phyloP scores from a whole-genome alignment of 352 stramenopile genomes.

The Peronosclerospora sorghi region DNA sequence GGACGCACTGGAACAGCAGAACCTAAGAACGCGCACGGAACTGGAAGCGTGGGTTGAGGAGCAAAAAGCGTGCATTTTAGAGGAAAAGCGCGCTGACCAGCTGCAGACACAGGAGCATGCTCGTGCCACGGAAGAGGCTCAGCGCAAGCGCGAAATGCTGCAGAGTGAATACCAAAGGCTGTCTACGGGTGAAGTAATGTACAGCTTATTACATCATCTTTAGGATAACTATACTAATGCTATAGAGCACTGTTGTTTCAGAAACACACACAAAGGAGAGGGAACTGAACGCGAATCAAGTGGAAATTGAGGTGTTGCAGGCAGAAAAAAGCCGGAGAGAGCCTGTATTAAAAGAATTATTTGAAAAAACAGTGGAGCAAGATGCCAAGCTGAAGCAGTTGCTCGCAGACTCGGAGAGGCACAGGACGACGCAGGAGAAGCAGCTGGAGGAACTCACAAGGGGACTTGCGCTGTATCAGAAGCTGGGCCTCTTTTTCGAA shows the following conservation, averaged over 20 bases:
- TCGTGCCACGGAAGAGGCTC: constrained; percentile 26
- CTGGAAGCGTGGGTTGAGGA: constrained; percentile 34
- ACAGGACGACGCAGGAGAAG: constrained; percentile 28
- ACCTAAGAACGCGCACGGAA: constrained; percentile 31
- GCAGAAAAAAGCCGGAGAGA: constrained; percentile 46
- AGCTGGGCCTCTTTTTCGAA: constrained; percentile 60
- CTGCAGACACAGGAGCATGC: constrained; percentile 29
- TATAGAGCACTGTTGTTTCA: background rate
- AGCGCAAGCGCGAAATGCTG: constrained; percentile 31
- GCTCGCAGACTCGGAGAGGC: constrained; percentile 28
- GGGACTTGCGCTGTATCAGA: constrained; percentile 56
- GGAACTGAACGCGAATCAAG: constrained; percentile 37
- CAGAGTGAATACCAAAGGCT: constrained; percentile 34
- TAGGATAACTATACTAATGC: background rate
- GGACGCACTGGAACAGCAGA: constrained; percentile 30
- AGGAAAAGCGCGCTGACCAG: constrained; percentile 36
- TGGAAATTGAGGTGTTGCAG: constrained; percentile 64
- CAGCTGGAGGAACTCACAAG: constrained; percentile 51
- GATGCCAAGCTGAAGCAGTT: constrained; percentile 44
- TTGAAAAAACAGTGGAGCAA: constrained; percentile 43
- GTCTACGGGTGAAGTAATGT: constrained; percentile 12
- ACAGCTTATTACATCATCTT: background rate
- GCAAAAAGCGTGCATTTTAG: constrained; percentile 27
- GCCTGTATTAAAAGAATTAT: constrained; percentile 50
- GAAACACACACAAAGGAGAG: constrained; percentile 38